Conservation (phyloP, 2,329 filamentous ascomycete genomes). For the Plenodomus lindquistii region DNA sequence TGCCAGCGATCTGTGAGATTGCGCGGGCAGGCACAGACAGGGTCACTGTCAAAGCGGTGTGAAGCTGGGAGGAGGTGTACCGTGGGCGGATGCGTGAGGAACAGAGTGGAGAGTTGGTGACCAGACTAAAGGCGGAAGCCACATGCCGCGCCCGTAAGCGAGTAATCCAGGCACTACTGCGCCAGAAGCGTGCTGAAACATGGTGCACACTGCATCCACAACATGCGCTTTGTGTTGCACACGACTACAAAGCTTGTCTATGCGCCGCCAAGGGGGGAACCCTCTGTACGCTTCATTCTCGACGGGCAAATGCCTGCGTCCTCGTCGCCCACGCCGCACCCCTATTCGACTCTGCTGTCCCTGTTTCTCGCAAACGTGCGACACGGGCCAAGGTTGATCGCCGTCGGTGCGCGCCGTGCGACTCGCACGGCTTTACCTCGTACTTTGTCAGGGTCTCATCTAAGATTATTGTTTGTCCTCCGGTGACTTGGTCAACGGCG, state of each 20-base stretch:
- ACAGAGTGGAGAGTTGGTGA: constrained; percentile 11
- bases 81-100: constrained; percentile 16
- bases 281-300: background rate
- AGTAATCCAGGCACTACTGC: background rate
- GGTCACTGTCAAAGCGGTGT: constrained; percentile 17
- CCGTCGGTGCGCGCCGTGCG: background rate
- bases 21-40: constrained; percentile 18
- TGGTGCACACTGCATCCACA: background rate
- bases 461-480: background rate
- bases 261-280: background rate
- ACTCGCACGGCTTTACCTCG: background rate
- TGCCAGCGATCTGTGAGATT: constrained; percentile 10
- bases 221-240: background rate
- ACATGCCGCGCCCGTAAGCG: constrained; percentile 17
- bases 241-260: background rate
- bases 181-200: constrained; percentile 5
- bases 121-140: constrained; percentile 11
- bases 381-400: background rate
- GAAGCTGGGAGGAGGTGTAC: constrained; percentile 17
- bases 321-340: constrained; percentile 7
- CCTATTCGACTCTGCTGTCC: constrained; percentile 1
- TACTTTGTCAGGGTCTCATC: background rate
- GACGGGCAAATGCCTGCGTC: constrained; percentile 8
- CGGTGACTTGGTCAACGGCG: constrained; percentile 6
- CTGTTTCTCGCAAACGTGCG: background rate